phyloP scores from a whole-genome alignment of 140 eudicot species.

The Flaveria floridana region DNA sequence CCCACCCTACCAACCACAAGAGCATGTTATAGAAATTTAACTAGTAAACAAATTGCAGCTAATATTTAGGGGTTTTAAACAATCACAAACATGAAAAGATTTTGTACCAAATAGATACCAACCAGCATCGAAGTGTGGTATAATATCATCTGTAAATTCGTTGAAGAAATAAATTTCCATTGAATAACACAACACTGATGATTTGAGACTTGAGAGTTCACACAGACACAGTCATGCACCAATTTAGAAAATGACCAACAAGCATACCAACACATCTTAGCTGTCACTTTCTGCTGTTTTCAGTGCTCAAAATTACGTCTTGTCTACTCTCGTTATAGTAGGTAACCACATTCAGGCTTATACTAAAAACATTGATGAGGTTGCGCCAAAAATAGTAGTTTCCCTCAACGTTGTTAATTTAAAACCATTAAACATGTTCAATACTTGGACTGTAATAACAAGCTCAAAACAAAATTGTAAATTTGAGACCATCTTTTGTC shows the following conservation, averaged over 20 bases:
- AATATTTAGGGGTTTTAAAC: conserved; percentile 7
- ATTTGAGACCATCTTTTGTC: conserved; percentile 5
- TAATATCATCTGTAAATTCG: too few relatives aligned
- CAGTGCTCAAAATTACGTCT: too few relatives aligned
- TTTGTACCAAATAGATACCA: too few relatives aligned
- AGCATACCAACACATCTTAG: too few relatives aligned
- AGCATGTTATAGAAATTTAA: not conserved
- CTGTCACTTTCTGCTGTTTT: too few relatives aligned
- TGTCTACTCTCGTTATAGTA: not conserved
- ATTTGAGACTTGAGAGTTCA: too few relatives aligned
- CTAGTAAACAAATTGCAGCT: not conserved
- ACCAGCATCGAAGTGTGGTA: too few relatives aligned
- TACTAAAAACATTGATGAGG: not conserved
- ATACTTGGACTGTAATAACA: conserved; percentile 8
- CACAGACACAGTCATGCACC: too few relatives aligned
- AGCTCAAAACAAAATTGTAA: not conserved
- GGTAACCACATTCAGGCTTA: conserved; percentile 4
- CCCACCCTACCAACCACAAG: conserved; percentile 8
- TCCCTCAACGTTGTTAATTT: not conserved
- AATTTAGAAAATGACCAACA: too few relatives aligned
- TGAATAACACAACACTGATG: too few relatives aligned
- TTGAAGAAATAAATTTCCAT: too few relatives aligned
- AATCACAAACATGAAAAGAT: not conserved
- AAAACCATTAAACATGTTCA: not conserved
- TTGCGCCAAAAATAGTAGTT: not conserved